Percentiles rank a stretch among this genome's conserved stretches.
These are phyloP conservation scores for Trichopus zeylanicus DNA, from an alignment of 116 monocot genomes.

Conservation along the genomic window DNA sequence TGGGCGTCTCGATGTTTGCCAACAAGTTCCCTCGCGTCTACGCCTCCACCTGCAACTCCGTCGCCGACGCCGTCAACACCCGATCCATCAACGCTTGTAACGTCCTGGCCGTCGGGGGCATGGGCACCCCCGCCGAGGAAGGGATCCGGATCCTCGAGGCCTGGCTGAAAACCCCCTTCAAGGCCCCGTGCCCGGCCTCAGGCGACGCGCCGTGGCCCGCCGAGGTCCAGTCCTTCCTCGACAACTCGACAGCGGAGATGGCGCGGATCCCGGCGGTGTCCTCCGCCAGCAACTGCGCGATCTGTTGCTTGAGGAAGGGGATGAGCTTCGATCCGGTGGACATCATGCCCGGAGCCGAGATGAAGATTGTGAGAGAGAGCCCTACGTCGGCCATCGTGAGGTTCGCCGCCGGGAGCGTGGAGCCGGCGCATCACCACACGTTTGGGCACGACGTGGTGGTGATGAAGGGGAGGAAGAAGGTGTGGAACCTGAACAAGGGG, in stretches of 20 bases:
- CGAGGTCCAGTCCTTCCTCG: constrained; percentile 56
- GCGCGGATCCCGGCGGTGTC: constrained; percentile 30
- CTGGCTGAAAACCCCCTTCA: constrained; percentile 79
- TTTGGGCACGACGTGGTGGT: constrained; percentile 81
- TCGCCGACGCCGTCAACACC: constrained; percentile 64
- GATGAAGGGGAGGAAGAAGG: constrained; percentile 76
- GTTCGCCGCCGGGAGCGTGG: constrained; percentile 55
- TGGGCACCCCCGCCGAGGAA: constrained; percentile 24
- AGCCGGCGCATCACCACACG: constrained; percentile 87
- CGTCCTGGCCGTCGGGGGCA: constrained; percentile 57
- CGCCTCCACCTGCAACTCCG: constrained; percentile 61
- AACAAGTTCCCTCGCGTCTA: constrained; percentile 86
- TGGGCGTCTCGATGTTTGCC: constrained; percentile 84
- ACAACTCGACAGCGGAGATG: constrained; percentile 53
- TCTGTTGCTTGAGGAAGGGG: constrained; percentile 59
- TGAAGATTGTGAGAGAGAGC: constrained; percentile 72
- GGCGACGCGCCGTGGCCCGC: constrained; percentile 44
- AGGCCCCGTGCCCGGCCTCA: constrained; percentile 75
- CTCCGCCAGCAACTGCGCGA: constrained; percentile 30
- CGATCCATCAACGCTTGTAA: constrained; percentile 82
- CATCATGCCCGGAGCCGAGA: constrained; percentile 82
- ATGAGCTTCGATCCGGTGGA: constrained; percentile 59
- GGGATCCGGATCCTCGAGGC: constrained; percentile 46
- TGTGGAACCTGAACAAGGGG: constrained; percentile 74
- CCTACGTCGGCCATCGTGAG: constrained; percentile 69